Evolutionary conservation across 2,329 filamentous ascomycete species (phyloP), one percentile per base, ranked within the genome.

Genomic region (Penicillium sp.): DNA sequence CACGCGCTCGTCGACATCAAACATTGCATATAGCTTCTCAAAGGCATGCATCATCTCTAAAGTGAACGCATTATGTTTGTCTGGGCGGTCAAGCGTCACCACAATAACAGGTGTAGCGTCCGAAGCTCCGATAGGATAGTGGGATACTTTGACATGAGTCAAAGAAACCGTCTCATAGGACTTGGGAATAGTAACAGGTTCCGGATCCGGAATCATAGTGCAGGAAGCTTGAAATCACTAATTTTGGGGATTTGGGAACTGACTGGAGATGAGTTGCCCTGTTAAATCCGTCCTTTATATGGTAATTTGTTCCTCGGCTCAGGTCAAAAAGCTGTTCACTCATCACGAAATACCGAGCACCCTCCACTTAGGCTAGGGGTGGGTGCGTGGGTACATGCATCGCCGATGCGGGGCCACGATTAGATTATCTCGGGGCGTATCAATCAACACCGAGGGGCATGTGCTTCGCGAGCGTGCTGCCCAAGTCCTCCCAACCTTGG

Each of bases 41-140:
- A 83, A 65, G 34, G 80, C 71, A 52, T 64, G 61, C 61, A 82
- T 79, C 67, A 83, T 76, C 42, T 68, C 68, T 52, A 78, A 71
- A 2, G 80, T 83, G 49, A 85, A 75, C 6, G 82, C 81, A 70
- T 85, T 85, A 36, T 81, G 75, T 67, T 84, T 84, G 49, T 75
- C 72, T 1, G 80, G 82, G 5, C 82, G 76, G 67, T 82, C 79
- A 58, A 83, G 68, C n/a, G 77, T 75, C 49, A 84, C 59, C 34
- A 82, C 62, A 44, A 77, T 71, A 22, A 83, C 73, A 0, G 62
- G 56, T 0, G 69, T 72, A 5, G 82, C 79, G 2, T 78, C 73
- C 10, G 79, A 70, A 0, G 86, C 83, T 32, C 59, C 66, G 5
- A 59, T 60, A 6, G 71, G 71, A 24, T 71, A 63, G 47, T 74